phyloP scores from a whole-genome alignment of 2,329 filamentous ascomycete species.

The Dendrostoma leiphaemia region DNA sequence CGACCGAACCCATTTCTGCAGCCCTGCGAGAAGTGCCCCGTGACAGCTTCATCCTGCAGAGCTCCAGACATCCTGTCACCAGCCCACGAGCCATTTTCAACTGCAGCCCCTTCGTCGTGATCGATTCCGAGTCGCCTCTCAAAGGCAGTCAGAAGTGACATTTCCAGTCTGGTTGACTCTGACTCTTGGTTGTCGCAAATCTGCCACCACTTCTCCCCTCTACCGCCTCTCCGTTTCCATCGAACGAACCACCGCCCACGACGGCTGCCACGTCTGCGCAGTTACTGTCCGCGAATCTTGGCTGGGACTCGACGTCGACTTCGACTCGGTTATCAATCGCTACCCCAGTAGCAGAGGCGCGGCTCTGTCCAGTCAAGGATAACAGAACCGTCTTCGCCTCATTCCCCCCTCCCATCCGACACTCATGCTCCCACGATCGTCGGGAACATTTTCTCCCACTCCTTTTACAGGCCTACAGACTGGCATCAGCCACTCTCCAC shows the following conservation, averaged over 20 bases:
- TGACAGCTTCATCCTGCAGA: not conserved
- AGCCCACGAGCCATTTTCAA: not conserved
- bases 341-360: slow-evolving; percentile 17
- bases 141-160: not conserved
- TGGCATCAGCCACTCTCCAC: slow-evolving; percentile 53
- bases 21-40: not conserved
- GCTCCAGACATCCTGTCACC: not conserved
- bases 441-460: slow-evolving; percentile 64
- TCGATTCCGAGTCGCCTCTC: not conserved
- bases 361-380: slow-evolving; percentile 28
- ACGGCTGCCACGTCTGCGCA: not conserved
- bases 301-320: not conserved
- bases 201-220: not conserved
- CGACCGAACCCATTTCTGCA: not conserved
- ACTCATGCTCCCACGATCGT: slow-evolving; percentile 58
- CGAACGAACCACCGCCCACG: not conserved
- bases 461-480: slow-evolving; percentile 57
- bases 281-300: not conserved
- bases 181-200: not conserved
- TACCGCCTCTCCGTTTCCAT: not conserved
- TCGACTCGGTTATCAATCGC: not conserved
- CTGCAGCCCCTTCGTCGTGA: not conserved
- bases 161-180: not conserved
- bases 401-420: slow-evolving; percentile 19
- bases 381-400: slow-evolving; percentile 28